phyloP scores from a whole-genome alignment of 1,139 yeast species.

The Hyphopichia fennica region DNA sequence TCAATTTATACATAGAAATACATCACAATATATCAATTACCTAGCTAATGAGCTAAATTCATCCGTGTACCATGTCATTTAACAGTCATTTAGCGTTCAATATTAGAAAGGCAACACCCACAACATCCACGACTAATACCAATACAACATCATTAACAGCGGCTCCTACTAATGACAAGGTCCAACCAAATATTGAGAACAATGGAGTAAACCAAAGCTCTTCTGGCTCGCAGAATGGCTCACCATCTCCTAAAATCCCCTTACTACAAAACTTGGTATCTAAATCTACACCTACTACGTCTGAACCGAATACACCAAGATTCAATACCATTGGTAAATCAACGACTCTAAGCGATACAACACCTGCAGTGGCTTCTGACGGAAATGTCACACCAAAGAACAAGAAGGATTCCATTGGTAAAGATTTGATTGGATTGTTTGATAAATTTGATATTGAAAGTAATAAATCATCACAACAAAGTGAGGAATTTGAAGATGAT shows the following conservation, averaged over 20 bases:
- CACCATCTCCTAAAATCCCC: slow-evolving; percentile 10
- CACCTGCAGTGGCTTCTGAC: not conserved
- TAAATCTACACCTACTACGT: slow-evolving; percentile 10
- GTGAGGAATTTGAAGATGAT: slow-evolving; percentile 4
- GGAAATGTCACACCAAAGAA: slow-evolving; percentile 8
- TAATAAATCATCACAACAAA: slow-evolving; percentile 3
- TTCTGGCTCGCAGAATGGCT: not conserved
- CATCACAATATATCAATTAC: too few relatives aligned
- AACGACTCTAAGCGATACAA: not conserved
- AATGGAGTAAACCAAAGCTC: not conserved
- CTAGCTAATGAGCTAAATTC: not conserved
- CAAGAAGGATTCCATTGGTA: slow-evolving; percentile 18
- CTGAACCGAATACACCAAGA: slow-evolving; percentile 3
- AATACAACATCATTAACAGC: slow-evolving; percentile 24
- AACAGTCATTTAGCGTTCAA: slow-evolving; percentile 38
- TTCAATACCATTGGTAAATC: not conserved
- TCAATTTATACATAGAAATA: too few relatives aligned
- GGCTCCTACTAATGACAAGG: slow-evolving; percentile 8
- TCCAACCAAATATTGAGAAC: not conserved
- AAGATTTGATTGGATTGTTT: slow-evolving; percentile 38
- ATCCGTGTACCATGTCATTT: slow-evolving; percentile 26
- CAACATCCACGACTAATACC: slow-evolving; percentile 44
- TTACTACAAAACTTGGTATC: slow-evolving; percentile 19
- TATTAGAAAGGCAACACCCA: slow-evolving; percentile 42
- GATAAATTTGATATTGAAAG: slow-evolving; percentile 37